Conservation (phyloP, 768 basidiomycete genomes). For the Mycena leptocephala region DNA sequence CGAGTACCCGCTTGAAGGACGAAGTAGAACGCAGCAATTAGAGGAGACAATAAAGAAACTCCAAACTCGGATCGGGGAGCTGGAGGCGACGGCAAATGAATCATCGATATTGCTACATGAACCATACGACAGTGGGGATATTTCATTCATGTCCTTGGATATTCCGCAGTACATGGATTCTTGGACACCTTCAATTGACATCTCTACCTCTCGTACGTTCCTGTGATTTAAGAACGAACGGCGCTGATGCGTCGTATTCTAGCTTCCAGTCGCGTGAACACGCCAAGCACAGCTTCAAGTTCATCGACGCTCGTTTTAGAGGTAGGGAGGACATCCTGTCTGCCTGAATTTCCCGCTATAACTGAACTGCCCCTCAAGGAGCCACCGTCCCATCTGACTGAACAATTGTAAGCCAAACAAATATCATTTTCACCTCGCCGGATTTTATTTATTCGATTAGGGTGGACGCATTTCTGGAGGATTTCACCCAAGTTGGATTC, state of each 20-base stretch:
- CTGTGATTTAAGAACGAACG: not conserved
- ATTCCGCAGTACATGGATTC: conserved; percentile 1
- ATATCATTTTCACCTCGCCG: too few species aligned
- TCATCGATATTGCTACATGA: conserved; percentile 29
- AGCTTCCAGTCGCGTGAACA: conserved; percentile 22
- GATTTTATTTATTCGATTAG: conserved; percentile 29
- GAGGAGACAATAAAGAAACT: conserved; percentile 64
- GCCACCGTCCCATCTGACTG: conserved; percentile 16
- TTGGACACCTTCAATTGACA: not conserved
- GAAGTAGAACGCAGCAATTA: conserved; percentile 61
- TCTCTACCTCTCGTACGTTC: conserved; percentile 20
- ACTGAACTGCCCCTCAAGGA: not conserved
- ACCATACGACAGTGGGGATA: conserved; percentile 29
- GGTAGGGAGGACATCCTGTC: not conserved
- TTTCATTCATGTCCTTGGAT: conserved; percentile 26
- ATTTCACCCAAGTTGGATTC: conserved; percentile 65
- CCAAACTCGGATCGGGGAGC: conserved; percentile 58
- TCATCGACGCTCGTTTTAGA: conserved; percentile 29
- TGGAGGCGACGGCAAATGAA: conserved; percentile 51
- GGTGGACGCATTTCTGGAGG: conserved; percentile 54
- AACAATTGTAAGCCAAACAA: conserved; percentile 1
- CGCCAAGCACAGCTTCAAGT: conserved; percentile 19
- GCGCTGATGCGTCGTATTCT: not conserved
- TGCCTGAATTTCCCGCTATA: too few species aligned
- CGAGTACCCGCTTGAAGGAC: conserved; percentile 66